Evolutionary conservation across 225 moss, liverwort and hornwort species (phyloP).

Genomic region (Pseudoscleropodium purum): DNA sequence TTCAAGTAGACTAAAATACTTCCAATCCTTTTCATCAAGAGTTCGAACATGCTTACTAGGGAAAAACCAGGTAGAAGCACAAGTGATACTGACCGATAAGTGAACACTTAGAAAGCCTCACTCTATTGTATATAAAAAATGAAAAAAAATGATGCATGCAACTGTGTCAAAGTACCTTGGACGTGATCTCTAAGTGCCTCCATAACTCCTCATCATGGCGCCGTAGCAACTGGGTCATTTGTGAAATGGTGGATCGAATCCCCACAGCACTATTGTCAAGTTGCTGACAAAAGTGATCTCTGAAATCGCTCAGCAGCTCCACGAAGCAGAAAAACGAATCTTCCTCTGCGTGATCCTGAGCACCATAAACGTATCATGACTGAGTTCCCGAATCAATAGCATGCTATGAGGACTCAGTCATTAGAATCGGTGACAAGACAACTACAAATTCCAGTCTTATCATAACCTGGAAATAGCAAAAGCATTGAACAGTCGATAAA

Average conservation of each 20-base stretch:
- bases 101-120: not conserved
- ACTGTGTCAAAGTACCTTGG: slow-evolving; percentile 42
- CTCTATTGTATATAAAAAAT: not conserved
- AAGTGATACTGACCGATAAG: not conserved
- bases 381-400: not conserved
- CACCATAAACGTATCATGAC: not conserved
- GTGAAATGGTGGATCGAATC: slow-evolving; percentile 84
- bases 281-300: slow-evolving; percentile 96
- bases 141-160: not conserved
- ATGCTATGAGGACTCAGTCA: not conserved
- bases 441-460: not conserved
- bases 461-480: not conserved
- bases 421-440: not conserved
- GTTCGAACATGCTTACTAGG: not conserved
- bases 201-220: slow-evolving; percentile 92
- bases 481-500: not conserved
- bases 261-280: slow-evolving; percentile 94
- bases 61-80: not conserved
- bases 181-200: slow-evolving; percentile 84
- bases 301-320: slow-evolving; percentile 91
- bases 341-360: slow-evolving; percentile 75
- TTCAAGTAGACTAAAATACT: not conserved
- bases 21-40: not conserved
- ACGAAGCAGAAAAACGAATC: slow-evolving; percentile 98
- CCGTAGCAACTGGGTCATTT: slow-evolving; percentile 70